phyloP scores from a whole-genome alignment of 257 asterid species.

The Solanum stenotomum region DNA sequence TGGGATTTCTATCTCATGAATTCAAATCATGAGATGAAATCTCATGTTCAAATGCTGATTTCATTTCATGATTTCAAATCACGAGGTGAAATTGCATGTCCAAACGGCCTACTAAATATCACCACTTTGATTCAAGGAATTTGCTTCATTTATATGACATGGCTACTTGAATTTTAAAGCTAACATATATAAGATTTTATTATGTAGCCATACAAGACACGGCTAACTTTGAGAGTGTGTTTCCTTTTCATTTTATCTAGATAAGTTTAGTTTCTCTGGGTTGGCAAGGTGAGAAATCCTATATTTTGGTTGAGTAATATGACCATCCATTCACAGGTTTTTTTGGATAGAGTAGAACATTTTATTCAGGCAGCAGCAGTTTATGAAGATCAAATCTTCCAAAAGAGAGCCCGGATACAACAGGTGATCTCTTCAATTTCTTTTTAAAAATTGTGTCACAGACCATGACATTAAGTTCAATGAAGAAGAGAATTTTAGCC shows the following conservation, averaged over 20 bases:
- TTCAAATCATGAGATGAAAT: background rate
- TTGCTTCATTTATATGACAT: background rate
- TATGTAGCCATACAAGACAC: background rate
- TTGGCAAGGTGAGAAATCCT: background rate
- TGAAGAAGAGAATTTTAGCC: background rate
- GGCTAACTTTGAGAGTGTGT: background rate
- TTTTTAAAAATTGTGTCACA: background rate
- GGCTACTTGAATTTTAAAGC: background rate
- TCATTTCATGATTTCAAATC: background rate
- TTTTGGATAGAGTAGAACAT: constrained; percentile 73
- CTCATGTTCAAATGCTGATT: background rate
- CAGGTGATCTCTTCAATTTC: constrained; percentile 37
- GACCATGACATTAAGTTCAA: background rate
- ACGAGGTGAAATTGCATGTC: background rate
- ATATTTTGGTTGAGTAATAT: background rate
- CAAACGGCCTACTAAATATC: background rate
- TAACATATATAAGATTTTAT: background rate
- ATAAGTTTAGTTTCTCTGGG: background rate
- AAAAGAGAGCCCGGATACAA: constrained; percentile 74
- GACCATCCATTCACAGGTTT: constrained; percentile 41
- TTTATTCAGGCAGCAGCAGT: constrained; percentile 86
- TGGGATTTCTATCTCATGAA: background rate
- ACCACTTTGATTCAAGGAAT: background rate
- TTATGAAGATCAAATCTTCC: constrained; percentile 80
- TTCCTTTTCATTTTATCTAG: background rate